Evolutionary conservation across 345 rosid species (phyloP), one percentile per base, ranked within the genome.

Genomic region (Sisymbrium irio): DNA sequence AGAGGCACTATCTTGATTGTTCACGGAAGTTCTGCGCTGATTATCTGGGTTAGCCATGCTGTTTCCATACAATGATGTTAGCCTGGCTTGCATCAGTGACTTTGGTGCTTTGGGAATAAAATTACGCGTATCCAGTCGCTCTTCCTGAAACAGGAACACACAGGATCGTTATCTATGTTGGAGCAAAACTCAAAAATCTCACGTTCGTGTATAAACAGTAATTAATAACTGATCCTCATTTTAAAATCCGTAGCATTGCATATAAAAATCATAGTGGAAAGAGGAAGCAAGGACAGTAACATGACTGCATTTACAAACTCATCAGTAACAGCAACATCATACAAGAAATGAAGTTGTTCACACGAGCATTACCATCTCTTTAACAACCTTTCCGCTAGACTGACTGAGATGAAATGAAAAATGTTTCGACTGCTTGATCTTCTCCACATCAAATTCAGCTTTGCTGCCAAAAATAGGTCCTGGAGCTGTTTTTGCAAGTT

Each of bases 31-130:
- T 72, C 62, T 85, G 44, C 54, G 66, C 55, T 65, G 79, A 67
- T 76, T 65, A 59, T 50, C 81, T 75, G 76, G 76, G 62, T 74
- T 87, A 32, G 59, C 58, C 42, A 87, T 79, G 79, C 77, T 83
- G 80, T 78, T 83, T 71, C 96, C 99, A 79, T 88, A 88, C 77
- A 88, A 67, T 75, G 97, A 90, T 27, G 88, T 77, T 78, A 92
- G 79, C 72, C 81, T 89, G 59, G 84, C 84, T 73, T 87, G 93
- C 54, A 76, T 78, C 74, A 77, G 63, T 33, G 78, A 67, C 76
- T 85, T 84, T 68, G 88, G 71, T 57, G 83, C 62, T 83, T 77
- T 85, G 80, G 74, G 39, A 69, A 76, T 73, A 3, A 75, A 49
- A 40, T 84, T 87, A 18, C 67, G 74, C 54, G 54, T 64, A 42